A percentile compares a stretch with the other conserved stretches of the same genome.
Conservation (phyloP, 2,329 filamentous ascomycete genomes). For the Xylariaceae sp. region DNA sequence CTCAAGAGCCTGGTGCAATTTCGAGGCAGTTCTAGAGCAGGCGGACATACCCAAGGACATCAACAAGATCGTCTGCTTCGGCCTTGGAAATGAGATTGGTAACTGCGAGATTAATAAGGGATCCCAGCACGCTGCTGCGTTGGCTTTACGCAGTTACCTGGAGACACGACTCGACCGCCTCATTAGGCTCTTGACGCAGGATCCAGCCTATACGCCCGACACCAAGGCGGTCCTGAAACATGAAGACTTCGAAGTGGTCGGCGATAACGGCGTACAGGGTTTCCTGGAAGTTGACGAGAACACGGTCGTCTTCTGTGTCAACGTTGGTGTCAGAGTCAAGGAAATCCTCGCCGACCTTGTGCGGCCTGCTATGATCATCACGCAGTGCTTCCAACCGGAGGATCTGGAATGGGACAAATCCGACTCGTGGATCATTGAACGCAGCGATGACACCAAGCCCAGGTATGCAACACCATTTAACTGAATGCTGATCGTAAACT, state of each 20-base stretch:
- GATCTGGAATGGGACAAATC: conserved; percentile 1
- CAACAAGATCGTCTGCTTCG: conserved; percentile 6
- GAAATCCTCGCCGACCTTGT: conserved; percentile 3
- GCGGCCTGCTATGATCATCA: conserved; percentile 4
- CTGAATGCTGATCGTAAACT: too few relatives aligned
- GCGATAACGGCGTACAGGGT: not conserved
- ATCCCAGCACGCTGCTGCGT: conserved; percentile 1
- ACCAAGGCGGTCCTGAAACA: not conserved
- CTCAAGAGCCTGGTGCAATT: not conserved
- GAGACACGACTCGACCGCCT: not conserved
- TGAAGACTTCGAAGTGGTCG: conserved; percentile 1
- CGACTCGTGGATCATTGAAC: too few relatives aligned
- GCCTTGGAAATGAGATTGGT: conserved; percentile 1
- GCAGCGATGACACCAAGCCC: too few relatives aligned
- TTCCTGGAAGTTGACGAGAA: conserved; percentile 7
- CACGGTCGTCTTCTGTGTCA: conserved; percentile 1
- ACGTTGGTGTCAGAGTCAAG: not conserved
- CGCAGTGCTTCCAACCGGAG: not conserved
- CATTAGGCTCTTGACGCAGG: conserved; percentile 2
- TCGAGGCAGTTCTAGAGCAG: not conserved
- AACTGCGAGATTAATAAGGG: too few relatives aligned
- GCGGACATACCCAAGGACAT: conserved; percentile 1
- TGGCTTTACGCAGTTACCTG: not conserved
- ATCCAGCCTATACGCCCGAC: not conserved
- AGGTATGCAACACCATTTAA: too few relatives aligned